phyloP scores from a whole-genome alignment of 2,329 filamentous ascomycete species.

The Periconia macrospinosa region DNA sequence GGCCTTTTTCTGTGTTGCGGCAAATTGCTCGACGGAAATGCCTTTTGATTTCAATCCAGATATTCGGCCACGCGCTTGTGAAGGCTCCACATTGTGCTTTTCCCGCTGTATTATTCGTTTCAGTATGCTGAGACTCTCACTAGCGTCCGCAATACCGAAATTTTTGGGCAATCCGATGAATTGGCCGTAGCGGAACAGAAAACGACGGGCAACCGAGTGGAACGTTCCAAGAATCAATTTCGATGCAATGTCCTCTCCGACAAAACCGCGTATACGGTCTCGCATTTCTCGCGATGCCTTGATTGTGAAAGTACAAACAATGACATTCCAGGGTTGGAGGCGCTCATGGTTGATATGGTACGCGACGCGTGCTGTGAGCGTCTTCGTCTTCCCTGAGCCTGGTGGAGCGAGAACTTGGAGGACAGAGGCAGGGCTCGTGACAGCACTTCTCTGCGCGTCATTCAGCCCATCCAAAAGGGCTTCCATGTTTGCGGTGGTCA shows the following conservation, averaged over 20 bases:
- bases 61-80: slow-evolving; percentile 73
- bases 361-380: slow-evolving; percentile 86
- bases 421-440: slow-evolving; percentile 62
- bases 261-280: slow-evolving; percentile 75
- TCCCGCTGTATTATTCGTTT: slow-evolving; percentile 80
- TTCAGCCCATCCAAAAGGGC: slow-evolving; percentile 65
- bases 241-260: slow-evolving; percentile 75
- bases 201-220: slow-evolving; percentile 86
- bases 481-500: slow-evolving; percentile 48
- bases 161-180: slow-evolving; percentile 78
- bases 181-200: slow-evolving; percentile 80
- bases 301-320: slow-evolving; percentile 96
- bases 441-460: slow-evolving; percentile 63
- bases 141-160: slow-evolving; percentile 88
- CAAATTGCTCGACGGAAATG: slow-evolving; percentile 50
- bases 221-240: slow-evolving; percentile 89
- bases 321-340: slow-evolving; percentile 79
- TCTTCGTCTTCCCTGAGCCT: slow-evolving; percentile 89
- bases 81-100: slow-evolving; percentile 68
- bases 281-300: slow-evolving; percentile 96
- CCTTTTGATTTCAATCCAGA: slow-evolving; percentile 63
- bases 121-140: slow-evolving; percentile 77
- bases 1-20: slow-evolving; percentile 45
- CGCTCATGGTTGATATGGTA: slow-evolving; percentile 76
- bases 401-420: slow-evolving; percentile 66